A percentile compares a stretch with the other conserved stretches of the same genome.
Evolutionary conservation across 2,329 filamentous ascomycete genomes (phyloP).

Genomic region (Alternaria brassicae): DNA sequence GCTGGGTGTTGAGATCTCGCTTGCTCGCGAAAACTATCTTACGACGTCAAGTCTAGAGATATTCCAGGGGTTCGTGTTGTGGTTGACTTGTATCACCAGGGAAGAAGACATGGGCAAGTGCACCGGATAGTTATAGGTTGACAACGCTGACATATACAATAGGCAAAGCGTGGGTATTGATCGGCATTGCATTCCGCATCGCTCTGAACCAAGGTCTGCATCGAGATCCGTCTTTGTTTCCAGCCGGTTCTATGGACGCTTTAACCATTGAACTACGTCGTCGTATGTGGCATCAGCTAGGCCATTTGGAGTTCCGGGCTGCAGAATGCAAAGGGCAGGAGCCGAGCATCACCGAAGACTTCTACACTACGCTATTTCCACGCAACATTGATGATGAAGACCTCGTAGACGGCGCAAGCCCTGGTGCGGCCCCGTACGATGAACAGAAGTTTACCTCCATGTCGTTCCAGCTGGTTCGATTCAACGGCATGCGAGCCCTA

Average conservation of each 20-base stretch:
- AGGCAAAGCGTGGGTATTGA: slow-evolving; percentile 50
- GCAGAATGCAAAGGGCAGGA: slow-evolving; percentile 52
- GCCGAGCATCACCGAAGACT: slow-evolving; percentile 47
- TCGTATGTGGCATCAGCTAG: slow-evolving; percentile 49
- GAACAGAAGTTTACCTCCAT: slow-evolving; percentile 45
- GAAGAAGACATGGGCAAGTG: slow-evolving; percentile 50
- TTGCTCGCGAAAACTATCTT: slow-evolving; percentile 48
- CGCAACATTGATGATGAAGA: slow-evolving; percentile 51
- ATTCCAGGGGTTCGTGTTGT: slow-evolving; percentile 48
- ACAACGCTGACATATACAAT: slow-evolving; percentile 5
- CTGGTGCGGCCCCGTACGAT: slow-evolving; percentile 39
- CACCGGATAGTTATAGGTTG: background rate
- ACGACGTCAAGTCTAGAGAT: slow-evolving; percentile 49
- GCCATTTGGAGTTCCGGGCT: slow-evolving; percentile 48
- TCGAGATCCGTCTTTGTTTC: slow-evolving; percentile 48
- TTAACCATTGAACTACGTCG: slow-evolving; percentile 49
- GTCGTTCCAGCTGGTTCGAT: slow-evolving; percentile 47
- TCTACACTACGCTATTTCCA: slow-evolving; percentile 49
- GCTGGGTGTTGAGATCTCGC: slow-evolving; percentile 45
- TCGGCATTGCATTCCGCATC: slow-evolving; percentile 48
- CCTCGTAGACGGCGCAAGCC: slow-evolving; percentile 46
- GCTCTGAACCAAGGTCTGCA: slow-evolving; percentile 49
- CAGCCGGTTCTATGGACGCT: slow-evolving; percentile 46
- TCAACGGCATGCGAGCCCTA: slow-evolving; percentile 45
- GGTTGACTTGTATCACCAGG: slow-evolving; percentile 48